Percentiles rank a stretch among this genome's conserved stretches.
Evolutionary conservation across 495 filamentous ascomycete genomes (phyloP).

Genomic region (Xylona heveae): DNA sequence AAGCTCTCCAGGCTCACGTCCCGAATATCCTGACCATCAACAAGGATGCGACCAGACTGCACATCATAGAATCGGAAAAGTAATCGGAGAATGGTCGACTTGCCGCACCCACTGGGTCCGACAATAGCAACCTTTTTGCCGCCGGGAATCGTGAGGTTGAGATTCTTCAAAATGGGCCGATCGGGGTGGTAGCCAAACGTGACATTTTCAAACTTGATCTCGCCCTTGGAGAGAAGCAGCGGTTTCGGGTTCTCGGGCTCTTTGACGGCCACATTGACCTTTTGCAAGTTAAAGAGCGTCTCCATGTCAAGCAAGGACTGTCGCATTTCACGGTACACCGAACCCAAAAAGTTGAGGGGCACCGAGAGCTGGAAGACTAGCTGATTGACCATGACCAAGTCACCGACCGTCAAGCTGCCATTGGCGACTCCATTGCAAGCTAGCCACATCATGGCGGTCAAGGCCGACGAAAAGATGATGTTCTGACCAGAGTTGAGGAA

Average conservation of each 20-base stretch:
- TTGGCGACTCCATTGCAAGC: constrained; percentile 71
- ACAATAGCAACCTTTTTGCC: constrained; percentile 93
- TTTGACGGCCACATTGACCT: constrained; percentile 76
- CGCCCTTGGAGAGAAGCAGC: constrained; percentile 46
- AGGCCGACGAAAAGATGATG: constrained; percentile 84
- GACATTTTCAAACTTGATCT: constrained; percentile 88
- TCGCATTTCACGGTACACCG: constrained; percentile 84
- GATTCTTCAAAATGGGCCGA: constrained; percentile 67
- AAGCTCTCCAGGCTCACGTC: constrained; percentile 65
- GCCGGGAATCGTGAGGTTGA: constrained; percentile 75
- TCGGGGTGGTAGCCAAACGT: constrained; percentile 81
- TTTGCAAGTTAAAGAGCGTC: constrained; percentile 95
- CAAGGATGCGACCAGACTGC: constrained; percentile 65
- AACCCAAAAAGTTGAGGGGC: constrained; percentile 87
- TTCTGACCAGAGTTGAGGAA: constrained; percentile 96
- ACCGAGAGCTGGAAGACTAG: constrained; percentile 95
- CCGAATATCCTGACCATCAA: constrained; percentile 85
- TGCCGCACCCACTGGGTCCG: constrained; percentile 86
- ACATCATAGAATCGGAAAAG: constrained; percentile 92
- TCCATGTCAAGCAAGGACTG: constrained; percentile 97
- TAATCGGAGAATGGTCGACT: constrained; percentile 77
- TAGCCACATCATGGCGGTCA: constrained; percentile 97
- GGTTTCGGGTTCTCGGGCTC: constrained; percentile 52
- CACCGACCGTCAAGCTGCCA: constrained; percentile 73
- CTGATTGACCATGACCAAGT: constrained; percentile 96